phyloP scores from a whole-genome alignment of 2,329 filamentous ascomycete genomes.

The Xylariaceae sp. region DNA sequence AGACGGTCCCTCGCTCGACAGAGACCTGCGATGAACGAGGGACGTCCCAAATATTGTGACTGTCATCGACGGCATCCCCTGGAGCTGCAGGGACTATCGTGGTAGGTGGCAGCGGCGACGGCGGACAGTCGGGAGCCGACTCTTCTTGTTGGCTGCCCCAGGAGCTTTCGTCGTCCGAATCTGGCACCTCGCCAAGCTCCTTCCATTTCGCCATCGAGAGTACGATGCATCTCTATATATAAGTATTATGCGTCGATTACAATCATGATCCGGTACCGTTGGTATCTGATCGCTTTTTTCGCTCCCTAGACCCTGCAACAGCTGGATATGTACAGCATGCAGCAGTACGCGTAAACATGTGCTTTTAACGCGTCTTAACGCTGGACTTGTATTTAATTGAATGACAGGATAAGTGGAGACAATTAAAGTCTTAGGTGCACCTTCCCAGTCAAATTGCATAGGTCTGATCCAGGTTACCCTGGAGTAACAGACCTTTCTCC shows the following conservation, averaged over 20 bases:
- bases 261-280: not conserved
- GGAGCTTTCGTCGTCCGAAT: conserved; percentile 38
- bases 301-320: no score
- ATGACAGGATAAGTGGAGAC: no score
- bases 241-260: not conserved
- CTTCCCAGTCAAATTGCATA: no score
- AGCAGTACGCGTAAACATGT: conserved; percentile 11
- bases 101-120: conserved; percentile 2
- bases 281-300: no score
- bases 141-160: conserved; percentile 36
- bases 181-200: conserved; percentile 40
- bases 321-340: conserved; percentile 1
- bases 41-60: conserved; percentile 28
- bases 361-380: no score
- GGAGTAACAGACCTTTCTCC: no score
- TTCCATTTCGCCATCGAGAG: conserved; percentile 38
- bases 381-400: no score
- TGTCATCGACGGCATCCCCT: conserved; percentile 3
- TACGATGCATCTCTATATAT: conserved; percentile 28
- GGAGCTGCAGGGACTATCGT: conserved; percentile 1
- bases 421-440: no score
- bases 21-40: conserved; percentile 25
- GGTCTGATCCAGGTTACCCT: no score
- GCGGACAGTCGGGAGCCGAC: conserved; percentile 20
- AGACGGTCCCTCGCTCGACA: conserved; percentile 22